Percentiles rank a stretch among this genome's conserved stretches.
Evolutionary conservation across 2,329 filamentous ascomycete genomes (phyloP).

Genomic region (Calonectria hawksworthii): DNA sequence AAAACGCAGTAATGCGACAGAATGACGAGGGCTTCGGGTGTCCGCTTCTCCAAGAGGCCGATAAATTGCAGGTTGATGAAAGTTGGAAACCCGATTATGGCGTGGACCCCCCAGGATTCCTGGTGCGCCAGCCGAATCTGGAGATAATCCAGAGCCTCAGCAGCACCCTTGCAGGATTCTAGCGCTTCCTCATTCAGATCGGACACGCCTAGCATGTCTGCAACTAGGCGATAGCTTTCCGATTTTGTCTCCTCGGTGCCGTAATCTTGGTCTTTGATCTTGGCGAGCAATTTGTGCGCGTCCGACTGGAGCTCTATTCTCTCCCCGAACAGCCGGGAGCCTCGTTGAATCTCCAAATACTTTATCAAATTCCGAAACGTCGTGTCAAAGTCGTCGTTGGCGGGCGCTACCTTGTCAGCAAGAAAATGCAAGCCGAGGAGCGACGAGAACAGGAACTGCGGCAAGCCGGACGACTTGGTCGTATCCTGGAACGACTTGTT

Average conservation of each 20-base stretch:
- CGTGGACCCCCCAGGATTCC: not conserved
- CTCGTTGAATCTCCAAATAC: not conserved
- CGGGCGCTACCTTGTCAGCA: not conserved
- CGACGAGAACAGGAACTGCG: not conserved
- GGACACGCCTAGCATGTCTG: not conserved
- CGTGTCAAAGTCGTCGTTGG: not conserved
- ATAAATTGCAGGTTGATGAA: not conserved
- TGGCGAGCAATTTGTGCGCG: not conserved
- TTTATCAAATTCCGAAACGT: not conserved
- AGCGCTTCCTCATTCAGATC: not conserved
- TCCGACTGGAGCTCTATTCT: not conserved
- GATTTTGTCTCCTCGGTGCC: not conserved
- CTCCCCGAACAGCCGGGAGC: not conserved
- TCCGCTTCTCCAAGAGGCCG: not conserved
- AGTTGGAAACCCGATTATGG: not conserved
- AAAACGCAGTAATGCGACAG: not conserved
- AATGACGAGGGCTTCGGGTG: not conserved
- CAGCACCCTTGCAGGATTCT: not conserved
- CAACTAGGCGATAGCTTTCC: not conserved
- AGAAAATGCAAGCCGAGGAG: not conserved
- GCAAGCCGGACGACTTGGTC: not conserved
- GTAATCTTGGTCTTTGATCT: not conserved
- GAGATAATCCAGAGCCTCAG: not conserved
- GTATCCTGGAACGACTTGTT: not conserved
- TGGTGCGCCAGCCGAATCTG: not conserved